Conservation (phyloP, 768 basidiomycete species). For the Agrocybe pediades region DNA sequence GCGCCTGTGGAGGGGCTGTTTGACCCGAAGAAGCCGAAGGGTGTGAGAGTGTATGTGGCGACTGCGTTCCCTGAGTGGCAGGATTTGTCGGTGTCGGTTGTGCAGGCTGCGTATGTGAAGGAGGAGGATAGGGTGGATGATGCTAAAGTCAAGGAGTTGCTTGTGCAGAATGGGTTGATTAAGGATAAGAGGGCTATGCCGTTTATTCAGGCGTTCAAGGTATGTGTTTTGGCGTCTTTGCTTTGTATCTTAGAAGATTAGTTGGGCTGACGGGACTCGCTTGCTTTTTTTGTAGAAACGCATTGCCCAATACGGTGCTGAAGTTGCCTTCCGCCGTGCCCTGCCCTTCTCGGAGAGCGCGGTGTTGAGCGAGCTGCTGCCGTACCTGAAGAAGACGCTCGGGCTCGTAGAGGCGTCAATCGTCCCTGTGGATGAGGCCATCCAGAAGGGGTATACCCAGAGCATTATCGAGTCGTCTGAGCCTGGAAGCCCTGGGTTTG, state of each 20-base stretch:
- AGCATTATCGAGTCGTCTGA: constrained; percentile 82
- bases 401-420: constrained; percentile 72
- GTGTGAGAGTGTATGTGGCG: constrained; percentile 88
- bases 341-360: constrained; percentile 83
- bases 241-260: not conserved
- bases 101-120: constrained; percentile 67
- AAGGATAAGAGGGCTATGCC: constrained; percentile 98
- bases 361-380: constrained; percentile 67
- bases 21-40: constrained; percentile 86
- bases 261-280: too few species aligned
- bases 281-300: constrained; percentile 59
- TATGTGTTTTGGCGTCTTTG: constrained; percentile 29
- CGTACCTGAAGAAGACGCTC: constrained; percentile 82
- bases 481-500: constrained; percentile 84
- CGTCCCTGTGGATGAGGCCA: constrained; percentile 67
- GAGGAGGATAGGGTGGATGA: constrained; percentile 77
- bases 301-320: constrained; percentile 72
- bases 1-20: constrained; percentile 49
- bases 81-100: constrained; percentile 72
- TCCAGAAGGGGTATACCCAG: constrained; percentile 63
- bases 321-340: constrained; percentile 79
- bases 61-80: constrained; percentile 95
- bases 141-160: constrained; percentile 64
- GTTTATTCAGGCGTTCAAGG: constrained; percentile 93
- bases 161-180: constrained; percentile 76